These are phyloP conservation scores for Dipodascus albidus DNA, from an alignment of 805 yeast genomes.

Conservation along the genomic window DNA sequence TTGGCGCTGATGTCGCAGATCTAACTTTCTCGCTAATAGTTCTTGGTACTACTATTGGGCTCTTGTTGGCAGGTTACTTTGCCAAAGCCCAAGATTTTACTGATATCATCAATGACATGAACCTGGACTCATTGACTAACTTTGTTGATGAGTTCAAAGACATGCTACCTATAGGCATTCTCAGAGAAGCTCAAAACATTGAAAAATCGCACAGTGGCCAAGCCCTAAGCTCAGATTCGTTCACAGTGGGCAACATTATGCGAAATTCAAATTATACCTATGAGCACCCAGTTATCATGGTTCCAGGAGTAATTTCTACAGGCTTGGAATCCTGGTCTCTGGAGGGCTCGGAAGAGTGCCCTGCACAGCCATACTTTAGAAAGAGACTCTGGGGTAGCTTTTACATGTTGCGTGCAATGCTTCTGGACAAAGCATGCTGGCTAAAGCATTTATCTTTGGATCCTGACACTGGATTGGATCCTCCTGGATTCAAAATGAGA, in stretches of 20 bases:
- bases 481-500: slow-evolving; percentile 65
- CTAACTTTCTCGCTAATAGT: slow-evolving; percentile 15
- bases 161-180: slow-evolving; percentile 54
- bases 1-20: neutral
- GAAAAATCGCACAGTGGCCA: slow-evolving; percentile 31
- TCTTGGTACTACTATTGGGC: slow-evolving; percentile 65
- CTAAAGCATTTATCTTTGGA: slow-evolving; percentile 82
- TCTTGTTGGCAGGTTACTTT: slow-evolving; percentile 50
- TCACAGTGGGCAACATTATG: slow-evolving; percentile 74
- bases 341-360: slow-evolving; percentile 66
- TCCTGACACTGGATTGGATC: slow-evolving; percentile 86
- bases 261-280: slow-evolving; percentile 37
- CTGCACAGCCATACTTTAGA: slow-evolving; percentile 73
- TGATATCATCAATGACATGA: slow-evolving; percentile 38
- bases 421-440: slow-evolving; percentile 90
- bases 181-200: slow-evolving; percentile 47
- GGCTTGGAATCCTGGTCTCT: slow-evolving; percentile 93
- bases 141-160: slow-evolving; percentile 65
- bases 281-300: slow-evolving; percentile 75
- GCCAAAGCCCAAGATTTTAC: slow-evolving; percentile 36
- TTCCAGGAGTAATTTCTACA: slow-evolving; percentile 93
- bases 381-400: slow-evolving; percentile 95
- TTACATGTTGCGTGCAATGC: slow-evolving; percentile 88
- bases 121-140: slow-evolving; percentile 45
- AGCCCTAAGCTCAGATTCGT: slow-evolving; percentile 45